Evolutionary conservation across 2,329 filamentous ascomycete genomes (phyloP).

Genomic region (Pseudovirgaria hyperparasitica): DNA sequence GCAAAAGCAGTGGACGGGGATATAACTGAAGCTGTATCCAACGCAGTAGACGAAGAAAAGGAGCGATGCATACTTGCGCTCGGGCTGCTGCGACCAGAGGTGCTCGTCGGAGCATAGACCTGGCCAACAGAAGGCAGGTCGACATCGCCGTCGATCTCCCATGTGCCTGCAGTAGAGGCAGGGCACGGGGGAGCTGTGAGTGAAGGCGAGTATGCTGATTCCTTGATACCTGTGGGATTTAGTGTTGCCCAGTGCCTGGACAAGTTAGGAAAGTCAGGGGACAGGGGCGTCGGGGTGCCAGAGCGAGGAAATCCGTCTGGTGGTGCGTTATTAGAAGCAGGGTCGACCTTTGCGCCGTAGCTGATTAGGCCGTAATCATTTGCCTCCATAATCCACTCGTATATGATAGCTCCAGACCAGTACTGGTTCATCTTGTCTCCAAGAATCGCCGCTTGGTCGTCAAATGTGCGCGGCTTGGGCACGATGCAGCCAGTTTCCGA

Average conservation of each 20-base stretch:
- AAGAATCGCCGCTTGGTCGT: slow-evolving; percentile 66
- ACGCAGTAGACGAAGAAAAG: neutral
- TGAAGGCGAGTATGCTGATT: slow-evolving; percentile 50
- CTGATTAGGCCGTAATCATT: slow-evolving; percentile 74
- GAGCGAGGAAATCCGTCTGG: slow-evolving; percentile 56
- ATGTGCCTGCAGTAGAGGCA: slow-evolving; percentile 51
- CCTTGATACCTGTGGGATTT: slow-evolving; percentile 54
- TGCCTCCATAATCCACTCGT: slow-evolving; percentile 79
- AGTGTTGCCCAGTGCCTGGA: slow-evolving; percentile 63
- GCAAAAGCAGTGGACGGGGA: slow-evolving; percentile 2
- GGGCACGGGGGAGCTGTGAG: slow-evolving; percentile 57
- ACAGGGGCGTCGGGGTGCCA: slow-evolving; percentile 60
- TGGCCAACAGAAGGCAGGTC: slow-evolving; percentile 57
- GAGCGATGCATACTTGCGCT: neutral
- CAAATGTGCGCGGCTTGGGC: slow-evolving; percentile 47
- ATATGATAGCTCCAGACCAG: slow-evolving; percentile 69
- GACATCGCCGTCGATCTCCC: slow-evolving; percentile 60
- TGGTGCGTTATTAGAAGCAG: slow-evolving; percentile 31
- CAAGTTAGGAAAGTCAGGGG: slow-evolving; percentile 68
- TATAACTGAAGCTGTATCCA: slow-evolving; percentile 1
- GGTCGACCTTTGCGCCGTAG: slow-evolving; percentile 51
- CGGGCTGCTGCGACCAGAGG: neutral
- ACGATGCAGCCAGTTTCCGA: slow-evolving; percentile 79
- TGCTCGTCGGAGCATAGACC: slow-evolving; percentile 1
- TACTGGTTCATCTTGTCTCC: slow-evolving; percentile 57